Base-by-base conservation (phyloP, 352 stramenopile genomes). In the Pythium periplocum region DNA sequence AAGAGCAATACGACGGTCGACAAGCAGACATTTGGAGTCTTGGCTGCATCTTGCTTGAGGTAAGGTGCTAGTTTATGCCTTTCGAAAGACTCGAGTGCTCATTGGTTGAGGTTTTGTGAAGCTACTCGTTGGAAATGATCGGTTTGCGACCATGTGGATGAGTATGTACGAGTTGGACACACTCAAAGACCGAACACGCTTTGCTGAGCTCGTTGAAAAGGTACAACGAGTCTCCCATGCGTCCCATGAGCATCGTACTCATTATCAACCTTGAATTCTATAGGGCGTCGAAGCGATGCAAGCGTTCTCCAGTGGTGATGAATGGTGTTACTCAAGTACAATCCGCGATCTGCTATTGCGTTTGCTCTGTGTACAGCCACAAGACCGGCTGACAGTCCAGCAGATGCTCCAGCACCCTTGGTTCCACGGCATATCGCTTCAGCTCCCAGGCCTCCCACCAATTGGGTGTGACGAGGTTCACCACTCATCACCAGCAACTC, bases 111-210 rank as follows among this genome's bases (percentile, higher is more conserved):
- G 17, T 11, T 39, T 48, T 26, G 30, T 44, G 41, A 44, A 96
- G 79, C 58, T 96, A 7, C 61, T 88, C 9, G 53, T 94, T 0
- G 87, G 87, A 2, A 90, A 95, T 46, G 59, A 72, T 4, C 53
- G 73, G 41, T 96, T 96, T 51, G 78, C 78, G n/a, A 60, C 80
- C 44, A 64, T 92, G 2, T 96, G 87, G 87, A 93, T 96, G 82
- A 52, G 62, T 6, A 83, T 82, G 57, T 93, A 93, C 59, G 75
- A 88, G 2, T 59, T 93, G 43, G 75, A 93, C 1, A 70, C 77
- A 9, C 66, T 96, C 41, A 76, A 87, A 47, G 72, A 95, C 51
- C 77, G 65, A 33, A 42, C 49, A 2, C 62, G 65, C 36, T 94
- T 93, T 50, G 51, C 48, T 4, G 51, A 73, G 4, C 66, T 48